These are phyloP conservation scores for Metschnikowia santaceciliae DNA, from an alignment of 805 yeast species.

Conservation along the genomic window DNA sequence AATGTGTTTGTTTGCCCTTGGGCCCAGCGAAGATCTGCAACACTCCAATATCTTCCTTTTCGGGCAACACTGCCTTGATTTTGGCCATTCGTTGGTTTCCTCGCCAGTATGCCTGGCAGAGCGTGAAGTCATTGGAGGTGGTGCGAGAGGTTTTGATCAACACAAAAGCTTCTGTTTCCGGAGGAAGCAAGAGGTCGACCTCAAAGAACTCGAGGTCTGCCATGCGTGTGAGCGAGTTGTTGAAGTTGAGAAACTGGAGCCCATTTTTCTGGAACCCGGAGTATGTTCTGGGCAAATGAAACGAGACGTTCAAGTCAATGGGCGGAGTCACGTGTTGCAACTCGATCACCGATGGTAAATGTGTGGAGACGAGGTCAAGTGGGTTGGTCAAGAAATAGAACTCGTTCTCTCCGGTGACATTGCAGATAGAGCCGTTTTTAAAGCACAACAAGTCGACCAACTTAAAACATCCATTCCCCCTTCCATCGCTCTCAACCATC, in stretches of 20 bases:
- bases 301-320: constrained; percentile 69
- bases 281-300: constrained; percentile 81
- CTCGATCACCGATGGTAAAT: constrained; percentile 72
- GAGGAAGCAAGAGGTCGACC: constrained; percentile 68
- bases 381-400: constrained; percentile 82
- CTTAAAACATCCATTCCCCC: constrained; percentile 46
- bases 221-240: constrained; percentile 70
- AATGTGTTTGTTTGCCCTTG: constrained; percentile 54
- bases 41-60: constrained; percentile 62
- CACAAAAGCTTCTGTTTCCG: constrained; percentile 63
- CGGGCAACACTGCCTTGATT: constrained; percentile 78
- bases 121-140: constrained; percentile 48
- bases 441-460: constrained; percentile 60
- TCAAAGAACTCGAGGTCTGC: constrained; percentile 77
- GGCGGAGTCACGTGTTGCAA: constrained; percentile 89
- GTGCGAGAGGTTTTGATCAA: constrained; percentile 50
- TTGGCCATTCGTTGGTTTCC: constrained; percentile 63
- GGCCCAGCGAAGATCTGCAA: constrained; percentile 71
- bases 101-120: constrained; percentile 78
- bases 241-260: constrained; percentile 59
- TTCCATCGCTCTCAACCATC: constrained; percentile 55
- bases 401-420: constrained; percentile 36
- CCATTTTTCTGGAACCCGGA: constrained; percentile 68
- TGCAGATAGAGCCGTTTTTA: constrained; percentile 32
- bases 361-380: constrained; percentile 70